Evolutionary conservation across 805 yeast species (phyloP).

Genomic region (Peterozyma xylosa): DNA sequence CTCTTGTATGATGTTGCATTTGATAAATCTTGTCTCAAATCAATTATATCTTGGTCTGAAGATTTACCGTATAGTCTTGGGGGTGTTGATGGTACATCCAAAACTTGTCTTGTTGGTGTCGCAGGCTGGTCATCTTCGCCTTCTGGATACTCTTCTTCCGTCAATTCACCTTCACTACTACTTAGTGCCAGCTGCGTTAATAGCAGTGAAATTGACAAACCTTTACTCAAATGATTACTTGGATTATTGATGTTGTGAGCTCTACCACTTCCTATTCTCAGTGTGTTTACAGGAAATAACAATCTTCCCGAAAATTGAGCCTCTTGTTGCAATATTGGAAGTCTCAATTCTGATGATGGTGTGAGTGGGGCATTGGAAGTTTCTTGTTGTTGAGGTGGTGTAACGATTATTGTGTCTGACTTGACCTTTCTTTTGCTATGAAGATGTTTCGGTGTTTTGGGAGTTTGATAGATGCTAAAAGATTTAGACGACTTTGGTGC

Average conservation of each 20-base stretch:
- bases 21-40: background rate
- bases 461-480: slow-evolving; percentile 7
- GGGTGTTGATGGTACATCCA: background rate
- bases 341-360: too few relatives aligned
- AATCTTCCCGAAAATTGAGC: slow-evolving; percentile 4
- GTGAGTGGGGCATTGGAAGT: too few relatives aligned
- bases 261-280: slow-evolving; percentile 8
- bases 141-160: background rate
- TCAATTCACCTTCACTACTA: slow-evolving; percentile 1
- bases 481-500: slow-evolving; percentile 6
- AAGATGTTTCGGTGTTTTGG: slow-evolving; percentile 6
- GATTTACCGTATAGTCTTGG: background rate
- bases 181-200: slow-evolving; percentile 3
- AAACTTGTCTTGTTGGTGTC: slow-evolving; percentile 4
- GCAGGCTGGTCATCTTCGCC: background rate
- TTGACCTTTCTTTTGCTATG: background rate
- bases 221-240: background rate
- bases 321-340: background rate
- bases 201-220: slow-evolving; percentile 6
- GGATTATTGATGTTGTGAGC: background rate
- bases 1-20: slow-evolving; percentile 9
- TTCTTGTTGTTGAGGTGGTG: background rate
- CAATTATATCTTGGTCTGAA: background rate
- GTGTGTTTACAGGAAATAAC: slow-evolving; percentile 6
- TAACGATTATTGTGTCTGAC: slow-evolving; percentile 3